A percentile compares a stretch with the other conserved stretches of the same genome.
Conservation (phyloP, 495 filamentous ascomycete species). For the Lasiosphaeris hirsuta region DNA sequence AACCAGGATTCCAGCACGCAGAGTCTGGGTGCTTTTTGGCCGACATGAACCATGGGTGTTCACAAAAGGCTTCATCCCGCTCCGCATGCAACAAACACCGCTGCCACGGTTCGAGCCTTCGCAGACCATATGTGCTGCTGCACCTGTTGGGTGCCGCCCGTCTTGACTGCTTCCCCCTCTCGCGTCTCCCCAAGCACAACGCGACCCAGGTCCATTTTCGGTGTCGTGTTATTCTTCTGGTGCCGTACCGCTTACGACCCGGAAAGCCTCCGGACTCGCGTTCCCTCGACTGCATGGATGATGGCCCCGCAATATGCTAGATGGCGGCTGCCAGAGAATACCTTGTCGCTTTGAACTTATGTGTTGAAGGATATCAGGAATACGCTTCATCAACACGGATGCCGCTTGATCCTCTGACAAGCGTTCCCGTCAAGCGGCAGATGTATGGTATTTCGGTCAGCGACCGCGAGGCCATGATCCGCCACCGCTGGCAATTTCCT, state of each 20-base stretch:
- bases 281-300: neutral
- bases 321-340: neutral
- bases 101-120: neutral
- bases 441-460: neutral
- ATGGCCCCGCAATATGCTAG: neutral
- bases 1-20: slow-evolving; percentile 3
- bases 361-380: neutral
- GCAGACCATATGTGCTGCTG: neutral
- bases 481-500: slow-evolving; percentile 4
- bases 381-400: neutral
- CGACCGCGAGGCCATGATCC: neutral
- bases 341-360: neutral
- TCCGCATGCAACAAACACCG: slow-evolving; percentile 10
- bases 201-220: neutral
- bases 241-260: neutral
- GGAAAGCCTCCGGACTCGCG: neutral
- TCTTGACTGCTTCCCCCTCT: neutral
- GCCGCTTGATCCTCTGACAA: neutral
- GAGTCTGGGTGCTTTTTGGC: neutral
- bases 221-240: neutral
- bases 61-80: slow-evolving; percentile 4
- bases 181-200: neutral
- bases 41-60: neutral
- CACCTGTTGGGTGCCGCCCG: neutral
- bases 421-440: neutral